Evolutionary conservation across 805 yeast genomes (phyloP), one percentile per base, ranked within the genome.

Genomic region (Crinitomyces ghanaensis): DNA sequence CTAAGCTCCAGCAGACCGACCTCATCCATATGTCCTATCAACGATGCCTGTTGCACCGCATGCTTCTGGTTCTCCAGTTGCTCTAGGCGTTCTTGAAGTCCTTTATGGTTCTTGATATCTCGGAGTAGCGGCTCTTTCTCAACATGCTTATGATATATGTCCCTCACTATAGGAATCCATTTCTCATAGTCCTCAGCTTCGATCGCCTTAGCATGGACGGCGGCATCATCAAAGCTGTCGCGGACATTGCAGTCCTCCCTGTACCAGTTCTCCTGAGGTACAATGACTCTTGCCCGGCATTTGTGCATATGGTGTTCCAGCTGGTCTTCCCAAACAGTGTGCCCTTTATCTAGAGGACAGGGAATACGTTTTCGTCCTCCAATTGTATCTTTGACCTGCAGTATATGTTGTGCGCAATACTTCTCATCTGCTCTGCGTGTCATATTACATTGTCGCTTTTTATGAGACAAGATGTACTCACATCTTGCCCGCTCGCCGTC

Each of bases 331-430:
- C 82, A 77, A 0, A 84, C 73, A 1, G 77, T 68, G 51, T 84
- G 95, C 2, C 70, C 65, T 2, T 77, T 72, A 52, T 83, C 93
- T 19, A 77, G 49, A 0, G 95, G 84, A 56, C 95, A 84, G 5
- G 75, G 71, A 0, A 84, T 65, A 36, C 93, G 56, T 50, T 54
- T 18, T 37, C 52, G 28, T 41, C 53, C 27, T 9, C 27, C 31
- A 3, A 34, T 15, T 12, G 37, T 22, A 17, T 34, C 37, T 19
- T 34, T 34, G 9, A 30, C 35, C 22, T 51, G 51, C 15, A 40
- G 33, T 47, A 66, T 41, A 50, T 81, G 93, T 42, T 77, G 78
- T 6, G 78, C 70, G 52, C 93, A 80, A 46, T 52, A 77, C 25
- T 52, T 51, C 15, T 62, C 62, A 19, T 56, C 67, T 7, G 59